Base-by-base conservation (phyloP, 306 rosid genomes). In the Delonix regia region DNA sequence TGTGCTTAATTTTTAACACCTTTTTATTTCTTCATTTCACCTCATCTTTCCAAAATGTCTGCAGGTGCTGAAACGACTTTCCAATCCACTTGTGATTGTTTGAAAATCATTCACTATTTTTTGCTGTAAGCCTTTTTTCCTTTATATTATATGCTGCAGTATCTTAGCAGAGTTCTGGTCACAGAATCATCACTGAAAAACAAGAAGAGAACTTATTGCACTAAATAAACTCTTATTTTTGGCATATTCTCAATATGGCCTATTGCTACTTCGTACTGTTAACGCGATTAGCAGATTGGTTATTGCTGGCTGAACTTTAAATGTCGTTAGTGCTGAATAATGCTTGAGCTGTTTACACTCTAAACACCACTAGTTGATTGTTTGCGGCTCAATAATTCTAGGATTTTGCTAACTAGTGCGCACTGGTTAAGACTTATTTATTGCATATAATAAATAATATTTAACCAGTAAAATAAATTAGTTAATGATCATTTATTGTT, bases 31-130 rank as follows among this genome's bases (percentile, higher is more conserved):
- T 5, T 53, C 4, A 4, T n/a, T 16, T 2, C 30, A 62, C 69
- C 27, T 22, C 9, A 10, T 73, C 57, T 39, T 65, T 45, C 66
- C 41, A 39, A 49, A 75, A 28, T 67, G 65, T 60, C 61, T 68
- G 74, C 88, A 92, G 97, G 92, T 61, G 69, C 88, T 94, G 1
- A 86, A 63, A 80, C 84, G 83, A 83, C 94, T 94, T 81, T 71
- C 97, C 25, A 92, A 85, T 86, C 98, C 98, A 27, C 73, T 94
- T 39, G 97, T 88, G 87, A 86, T 92, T 74, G 63, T 90, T 60
- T 94, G 97, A 97, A 94, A 94, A 81, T 94, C 97, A 16, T 94
- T 94, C 94, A 90, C 88, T 94, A 80, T 94, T 94, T 74, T 93
- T 92, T 77, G 97, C 97, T 21, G 97, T 94, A 82, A 94, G 96